phyloP scores from a whole-genome alignment of 176 grass and related monocot genomes.

The Carex littledalei region DNA sequence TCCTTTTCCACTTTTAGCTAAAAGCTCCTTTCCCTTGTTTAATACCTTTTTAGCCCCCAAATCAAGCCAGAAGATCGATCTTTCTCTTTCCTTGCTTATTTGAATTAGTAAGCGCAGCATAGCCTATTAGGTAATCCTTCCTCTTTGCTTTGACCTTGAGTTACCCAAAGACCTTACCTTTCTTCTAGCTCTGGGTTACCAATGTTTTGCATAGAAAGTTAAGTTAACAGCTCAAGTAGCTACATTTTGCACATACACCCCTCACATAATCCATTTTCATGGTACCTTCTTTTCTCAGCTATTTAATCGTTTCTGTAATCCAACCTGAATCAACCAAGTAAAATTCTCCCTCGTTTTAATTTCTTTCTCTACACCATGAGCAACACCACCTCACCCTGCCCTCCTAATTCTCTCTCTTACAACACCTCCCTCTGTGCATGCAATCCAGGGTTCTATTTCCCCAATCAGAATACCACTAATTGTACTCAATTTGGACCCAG shows the following conservation, averaged over 20 bases:
- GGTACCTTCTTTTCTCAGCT: background rate
- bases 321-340: background rate
- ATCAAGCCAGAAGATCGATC: background rate
- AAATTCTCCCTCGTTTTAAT: background rate
- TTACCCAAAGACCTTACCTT: background rate
- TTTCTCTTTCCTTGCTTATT: background rate
- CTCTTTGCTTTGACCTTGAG: background rate
- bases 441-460: slow-evolving; percentile 63
- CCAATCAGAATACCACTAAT: slow-evolving; percentile 26
- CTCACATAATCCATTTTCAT: background rate
- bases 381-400: background rate
- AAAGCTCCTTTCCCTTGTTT: background rate
- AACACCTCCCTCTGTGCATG: slow-evolving; percentile 71
- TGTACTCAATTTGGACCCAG: slow-evolving; percentile 21
- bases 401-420: slow-evolving; percentile 42
- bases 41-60: background rate
- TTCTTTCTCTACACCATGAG: background rate
- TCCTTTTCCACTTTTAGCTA: background rate
- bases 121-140: background rate
- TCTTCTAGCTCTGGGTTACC: background rate
- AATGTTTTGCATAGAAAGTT: background rate
- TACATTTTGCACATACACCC: background rate
- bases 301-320: background rate
- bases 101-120: background rate
- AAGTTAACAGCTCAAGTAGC: background rate